phyloP scores from a whole-genome alignment of 2,329 filamentous ascomycete genomes.

The Trichophyton simii region DNA sequence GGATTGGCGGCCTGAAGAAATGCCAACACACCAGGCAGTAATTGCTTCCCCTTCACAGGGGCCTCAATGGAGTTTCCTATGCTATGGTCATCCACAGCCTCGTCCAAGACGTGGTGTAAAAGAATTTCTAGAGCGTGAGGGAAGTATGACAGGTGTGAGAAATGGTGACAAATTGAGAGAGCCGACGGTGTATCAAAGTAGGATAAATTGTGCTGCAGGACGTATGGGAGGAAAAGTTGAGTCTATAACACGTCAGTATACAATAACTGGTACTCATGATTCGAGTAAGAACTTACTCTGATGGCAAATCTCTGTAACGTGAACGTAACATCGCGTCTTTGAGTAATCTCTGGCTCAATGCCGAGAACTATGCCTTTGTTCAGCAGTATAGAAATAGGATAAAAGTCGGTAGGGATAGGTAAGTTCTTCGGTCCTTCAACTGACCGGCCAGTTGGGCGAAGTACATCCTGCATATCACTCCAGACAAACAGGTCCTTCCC shows the following conservation, averaged over 20 bases:
- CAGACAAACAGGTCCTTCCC: slow-evolving; percentile 75
- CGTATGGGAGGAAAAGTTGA: slow-evolving; percentile 80
- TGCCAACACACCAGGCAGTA: slow-evolving; percentile 42
- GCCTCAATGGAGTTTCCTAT: background rate
- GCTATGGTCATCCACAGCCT: slow-evolving; percentile 63
- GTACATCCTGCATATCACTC: slow-evolving; percentile 75
- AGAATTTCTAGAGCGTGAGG: slow-evolving; percentile 85
- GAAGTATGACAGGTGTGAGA: slow-evolving; percentile 80
- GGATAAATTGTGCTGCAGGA: slow-evolving; percentile 66
- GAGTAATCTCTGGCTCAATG: slow-evolving; percentile 84
- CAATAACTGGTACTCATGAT: background rate
- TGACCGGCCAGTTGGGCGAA: slow-evolving; percentile 47
- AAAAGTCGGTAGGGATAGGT: slow-evolving; percentile 80
- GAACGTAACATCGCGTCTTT: slow-evolving; percentile 81
- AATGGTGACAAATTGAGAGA: slow-evolving; percentile 68
- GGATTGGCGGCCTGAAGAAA: slow-evolving; percentile 61
- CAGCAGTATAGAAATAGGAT: slow-evolving; percentile 77
- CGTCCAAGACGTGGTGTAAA: slow-evolving; percentile 83
- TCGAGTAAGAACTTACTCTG: slow-evolving; percentile 47
- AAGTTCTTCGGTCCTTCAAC: slow-evolving; percentile 64
- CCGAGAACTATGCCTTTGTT: slow-evolving; percentile 83
- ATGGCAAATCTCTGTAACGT: slow-evolving; percentile 67
- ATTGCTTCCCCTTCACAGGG: slow-evolving; percentile 16
- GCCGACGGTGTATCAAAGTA: slow-evolving; percentile 69
- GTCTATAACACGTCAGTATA: slow-evolving; percentile 44